Evolutionary conservation across 2,329 filamentous ascomycete species (phyloP).

Genomic region (Tolypocladium pustulatum): DNA sequence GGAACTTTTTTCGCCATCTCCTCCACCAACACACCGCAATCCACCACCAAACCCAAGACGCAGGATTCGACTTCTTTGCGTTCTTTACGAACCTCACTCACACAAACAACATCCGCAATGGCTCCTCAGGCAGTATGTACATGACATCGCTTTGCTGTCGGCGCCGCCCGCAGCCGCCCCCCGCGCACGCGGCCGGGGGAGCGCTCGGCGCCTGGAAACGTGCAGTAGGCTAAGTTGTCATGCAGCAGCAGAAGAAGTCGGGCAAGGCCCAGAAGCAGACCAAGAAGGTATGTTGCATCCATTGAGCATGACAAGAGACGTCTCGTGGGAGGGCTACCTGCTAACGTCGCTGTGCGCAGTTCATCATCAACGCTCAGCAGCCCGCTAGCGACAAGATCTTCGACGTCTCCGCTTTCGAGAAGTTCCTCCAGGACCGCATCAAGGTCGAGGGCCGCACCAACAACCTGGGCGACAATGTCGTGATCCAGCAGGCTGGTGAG

Average conservation of each 20-base stretch:
- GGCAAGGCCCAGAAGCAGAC: slow-evolving; percentile 68
- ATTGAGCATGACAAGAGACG: background rate
- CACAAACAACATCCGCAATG: slow-evolving; percentile 51
- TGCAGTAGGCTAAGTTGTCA: slow-evolving; percentile 94
- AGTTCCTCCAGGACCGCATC: slow-evolving; percentile 99
- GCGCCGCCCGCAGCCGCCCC: slow-evolving; percentile 25
- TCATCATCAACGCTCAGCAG: slow-evolving; percentile 98
- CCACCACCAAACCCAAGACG: slow-evolving; percentile 40
- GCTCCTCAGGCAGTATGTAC: slow-evolving; percentile 82
- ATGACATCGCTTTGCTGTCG: slow-evolving; percentile 88
- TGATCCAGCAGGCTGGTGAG: slow-evolving; percentile 83
- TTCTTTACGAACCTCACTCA: slow-evolving; percentile 24
- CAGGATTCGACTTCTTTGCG: slow-evolving; percentile 73
- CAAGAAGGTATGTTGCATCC: slow-evolving; percentile 65
- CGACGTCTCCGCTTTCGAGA: slow-evolving; percentile 96
- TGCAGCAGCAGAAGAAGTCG: slow-evolving; percentile 53
- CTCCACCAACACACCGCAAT: slow-evolving; percentile 5
- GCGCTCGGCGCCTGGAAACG: slow-evolving; percentile 17
- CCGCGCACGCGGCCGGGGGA: background rate
- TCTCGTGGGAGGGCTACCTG: background rate
- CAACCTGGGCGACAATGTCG: slow-evolving; percentile 90
- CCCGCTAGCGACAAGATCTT: slow-evolving; percentile 99
- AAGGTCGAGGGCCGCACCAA: slow-evolving; percentile 98
- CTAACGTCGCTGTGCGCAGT: slow-evolving; percentile 39
- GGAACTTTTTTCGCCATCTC: slow-evolving; percentile 3